These are phyloP conservation scores for Schwanniomyces sp. DNA, from an alignment of 805 yeast genomes.

Conservation along the genomic window DNA sequence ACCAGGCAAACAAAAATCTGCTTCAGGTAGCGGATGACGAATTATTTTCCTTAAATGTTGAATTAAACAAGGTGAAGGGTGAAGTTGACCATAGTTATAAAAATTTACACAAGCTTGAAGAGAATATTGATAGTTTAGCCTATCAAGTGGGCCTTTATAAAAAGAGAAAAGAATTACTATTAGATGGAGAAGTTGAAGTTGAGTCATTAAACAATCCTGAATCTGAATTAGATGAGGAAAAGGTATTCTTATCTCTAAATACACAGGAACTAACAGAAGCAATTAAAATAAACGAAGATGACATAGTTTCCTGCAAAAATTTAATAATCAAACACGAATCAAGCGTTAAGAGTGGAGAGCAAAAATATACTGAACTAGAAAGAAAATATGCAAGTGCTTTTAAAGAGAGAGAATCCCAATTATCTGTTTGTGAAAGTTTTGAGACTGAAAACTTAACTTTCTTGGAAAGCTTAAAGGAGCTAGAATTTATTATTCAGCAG, in stretches of 20 bases:
- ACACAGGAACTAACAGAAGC: conserved; percentile 2
- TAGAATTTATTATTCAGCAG: conserved; percentile 76
- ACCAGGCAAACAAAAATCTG: conserved; percentile 14
- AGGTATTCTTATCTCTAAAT: conserved; percentile 3
- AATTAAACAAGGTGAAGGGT: conserved; percentile 14
- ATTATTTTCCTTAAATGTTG: conserved; percentile 15
- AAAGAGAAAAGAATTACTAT: conserved; percentile 4
- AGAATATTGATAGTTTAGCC: conserved; percentile 6
- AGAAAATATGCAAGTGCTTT: conserved; percentile 13
- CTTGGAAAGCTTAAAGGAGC: conserved; percentile 51
- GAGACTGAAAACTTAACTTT: conserved; percentile 25
- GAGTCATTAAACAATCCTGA: conserved; percentile 1
- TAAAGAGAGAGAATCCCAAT: conserved; percentile 8
- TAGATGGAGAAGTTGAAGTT: conserved; percentile 3
- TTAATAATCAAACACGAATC: conserved; percentile 9
- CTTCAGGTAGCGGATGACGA: conserved; percentile 14
- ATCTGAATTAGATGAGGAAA: conserved; percentile 11
- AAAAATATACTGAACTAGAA: conserved; percentile 15
- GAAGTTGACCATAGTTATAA: conserved; percentile 16
- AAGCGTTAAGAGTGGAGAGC: conserved; percentile 13
- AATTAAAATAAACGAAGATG: conserved; percentile 12
- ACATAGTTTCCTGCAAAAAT: conserved; percentile 1
- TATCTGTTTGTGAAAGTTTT: conserved; percentile 11
- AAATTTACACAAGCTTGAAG: conserved; percentile 4
- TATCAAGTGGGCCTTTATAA: conserved; percentile 5